Percentiles rank a stretch among this genome's conserved stretches.
phyloP scores from a whole-genome alignment of 2,329 filamentous ascomycete genomes.

The Setomelanomma holmii region DNA sequence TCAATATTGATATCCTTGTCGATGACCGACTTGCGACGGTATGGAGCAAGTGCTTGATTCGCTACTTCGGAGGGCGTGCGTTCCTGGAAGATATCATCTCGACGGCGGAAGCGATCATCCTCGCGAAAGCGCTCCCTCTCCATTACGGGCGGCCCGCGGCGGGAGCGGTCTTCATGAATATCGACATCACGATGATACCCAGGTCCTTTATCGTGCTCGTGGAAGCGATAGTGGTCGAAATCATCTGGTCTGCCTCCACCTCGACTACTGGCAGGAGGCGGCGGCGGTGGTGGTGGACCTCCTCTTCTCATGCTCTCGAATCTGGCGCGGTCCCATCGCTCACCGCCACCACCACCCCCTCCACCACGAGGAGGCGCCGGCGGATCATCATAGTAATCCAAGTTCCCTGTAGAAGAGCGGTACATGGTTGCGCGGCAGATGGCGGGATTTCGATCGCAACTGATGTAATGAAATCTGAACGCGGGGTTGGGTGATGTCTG shows the following conservation, averaged over 20 bases:
- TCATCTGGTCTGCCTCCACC: slow-evolving; percentile 38
- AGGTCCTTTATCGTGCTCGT: slow-evolving; percentile 54
- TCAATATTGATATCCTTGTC: slow-evolving; percentile 64
- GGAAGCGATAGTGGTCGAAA: slow-evolving; percentile 48
- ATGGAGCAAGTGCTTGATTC: slow-evolving; percentile 63
- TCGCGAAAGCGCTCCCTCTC: slow-evolving; percentile 62
- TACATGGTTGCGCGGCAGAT: slow-evolving; percentile 34
- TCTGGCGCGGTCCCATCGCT: slow-evolving; percentile 59
- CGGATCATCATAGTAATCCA: slow-evolving; percentile 50
- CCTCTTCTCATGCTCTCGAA: slow-evolving; percentile 54
- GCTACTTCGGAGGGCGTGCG: slow-evolving; percentile 55
- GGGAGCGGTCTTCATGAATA: slow-evolving; percentile 53
- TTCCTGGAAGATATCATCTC: slow-evolving; percentile 56
- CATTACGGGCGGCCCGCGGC: slow-evolving; percentile 44
- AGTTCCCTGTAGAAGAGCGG: slow-evolving; percentile 52
- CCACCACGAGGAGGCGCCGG: slow-evolving; percentile 43
- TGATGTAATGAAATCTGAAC: slow-evolving; percentile 20
- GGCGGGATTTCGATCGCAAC: slow-evolving; percentile 4
- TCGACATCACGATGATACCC: slow-evolving; percentile 52
- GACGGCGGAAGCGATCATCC: slow-evolving; percentile 60
- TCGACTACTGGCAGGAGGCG: not conserved
- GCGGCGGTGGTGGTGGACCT: slow-evolving; percentile 9
- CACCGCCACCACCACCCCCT: slow-evolving; percentile 15
- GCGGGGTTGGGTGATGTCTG: slow-evolving; percentile 20
- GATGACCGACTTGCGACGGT: slow-evolving; percentile 64